Base-by-base conservation (phyloP, 225 moss, liverwort and hornwort species). In the Takakia lepidozioides region DNA sequence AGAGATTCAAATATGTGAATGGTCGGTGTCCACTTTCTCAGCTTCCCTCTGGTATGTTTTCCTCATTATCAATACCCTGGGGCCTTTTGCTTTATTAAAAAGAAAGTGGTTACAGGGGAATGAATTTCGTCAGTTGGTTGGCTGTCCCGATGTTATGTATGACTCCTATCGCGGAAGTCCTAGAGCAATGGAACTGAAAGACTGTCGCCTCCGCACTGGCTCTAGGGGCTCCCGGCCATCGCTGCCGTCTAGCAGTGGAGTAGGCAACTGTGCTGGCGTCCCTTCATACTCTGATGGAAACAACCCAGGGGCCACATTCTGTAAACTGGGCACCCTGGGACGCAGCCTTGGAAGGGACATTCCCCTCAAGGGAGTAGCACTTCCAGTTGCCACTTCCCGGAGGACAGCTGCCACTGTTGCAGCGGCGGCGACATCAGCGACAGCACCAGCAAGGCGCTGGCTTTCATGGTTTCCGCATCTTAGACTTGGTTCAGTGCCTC, bases 381-480 rank as follows among this genome's bases (percentile, higher is more conserved):
- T 65, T 35, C 59, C 69, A 17, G 53, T 59, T 10, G 73, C 73
- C 34, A 73, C 69, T 59, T 79, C 73, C 27, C 65, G 58, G 22
- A 73, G 69, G 10, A 73, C 78, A 29, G 65, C 62, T 30, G 69
- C 66, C 10, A 69, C 78, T 10, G 73, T 73, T 4, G 73, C 64
- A 7, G 54, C 57, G 20, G 73, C 73, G 29, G 69, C 73, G 27
- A 73, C 78, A 49, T 79, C 78, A 23, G 78, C 73, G 2, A 79
- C 73, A 3, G 78, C 78, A 2, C 69, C 73, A 7, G 69, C 78
- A 21, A 79, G 41, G 21, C 65, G 54, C 21, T 63, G 53, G 34
- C 55, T 59, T 29, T 55, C 55, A 43, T 49, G 63, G 8, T 45
- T 54, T 26, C n/a, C n/a, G n/a, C n/a, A n/a, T n/a, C n/a, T n/a